Percentiles rank a stretch among this genome's conserved stretches.
phyloP scores from a whole-genome alignment of 768 basidiomycete species.

The Lentinula detonsa region DNA sequence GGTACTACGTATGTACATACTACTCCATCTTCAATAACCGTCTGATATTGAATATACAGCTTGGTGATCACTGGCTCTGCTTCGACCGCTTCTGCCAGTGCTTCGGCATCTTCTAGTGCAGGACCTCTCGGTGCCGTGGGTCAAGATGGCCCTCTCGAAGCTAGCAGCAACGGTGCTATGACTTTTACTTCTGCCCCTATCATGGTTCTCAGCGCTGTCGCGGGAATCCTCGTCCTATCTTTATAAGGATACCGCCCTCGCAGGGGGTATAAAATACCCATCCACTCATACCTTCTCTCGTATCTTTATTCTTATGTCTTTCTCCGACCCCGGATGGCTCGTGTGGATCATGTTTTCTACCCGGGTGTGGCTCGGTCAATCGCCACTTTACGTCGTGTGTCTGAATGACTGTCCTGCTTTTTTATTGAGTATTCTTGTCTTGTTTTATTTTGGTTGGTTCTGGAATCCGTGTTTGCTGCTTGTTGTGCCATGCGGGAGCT shows the following conservation, averaged over 20 bases:
- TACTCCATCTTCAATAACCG: neutral
- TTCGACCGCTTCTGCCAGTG: constrained; percentile 8
- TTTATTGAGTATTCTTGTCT: neutral
- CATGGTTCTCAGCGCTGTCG: constrained; percentile 34
- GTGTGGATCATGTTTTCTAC: neutral
- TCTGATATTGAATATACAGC: constrained; percentile 8
- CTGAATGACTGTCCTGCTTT: neutral
- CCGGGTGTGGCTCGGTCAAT: neutral
- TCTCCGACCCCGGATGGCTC: neutral
- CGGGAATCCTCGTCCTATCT: constrained; percentile 21
- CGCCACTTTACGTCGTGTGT: neutral
- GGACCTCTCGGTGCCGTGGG: constrained; percentile 34
- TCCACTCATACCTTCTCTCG: neutral
- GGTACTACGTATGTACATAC: constrained; percentile 12
- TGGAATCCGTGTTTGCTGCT: neutral
- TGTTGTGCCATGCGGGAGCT: neutral
- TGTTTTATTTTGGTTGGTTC: neutral
- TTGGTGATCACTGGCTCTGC: constrained; percentile 15
- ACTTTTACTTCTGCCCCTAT: constrained; percentile 35
- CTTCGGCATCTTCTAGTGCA: constrained; percentile 11
- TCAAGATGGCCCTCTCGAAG: constrained; percentile 26
- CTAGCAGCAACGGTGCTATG: constrained; percentile 29
- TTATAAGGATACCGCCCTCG: constrained; percentile 16
- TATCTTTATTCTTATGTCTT: constrained; percentile 3
- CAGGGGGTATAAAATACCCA: constrained; percentile 4